These are phyloP conservation scores for Fusarium sp. DNA, from an alignment of 2,329 filamentous ascomycete genomes.

Conservation along the genomic window DNA sequence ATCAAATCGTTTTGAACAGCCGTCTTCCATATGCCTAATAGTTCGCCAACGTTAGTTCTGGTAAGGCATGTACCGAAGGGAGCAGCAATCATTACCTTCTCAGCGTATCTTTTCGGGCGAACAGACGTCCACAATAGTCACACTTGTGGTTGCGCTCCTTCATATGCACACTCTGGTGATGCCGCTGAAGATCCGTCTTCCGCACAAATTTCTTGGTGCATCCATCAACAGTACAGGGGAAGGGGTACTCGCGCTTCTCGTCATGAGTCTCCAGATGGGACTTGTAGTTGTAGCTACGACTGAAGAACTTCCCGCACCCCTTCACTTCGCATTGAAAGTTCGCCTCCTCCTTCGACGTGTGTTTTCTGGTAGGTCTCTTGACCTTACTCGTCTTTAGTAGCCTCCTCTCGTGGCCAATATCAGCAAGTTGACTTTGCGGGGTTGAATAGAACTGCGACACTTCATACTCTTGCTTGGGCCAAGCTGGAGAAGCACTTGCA, in stretches of 20 bases:
- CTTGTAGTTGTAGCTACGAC: conserved; percentile 87
- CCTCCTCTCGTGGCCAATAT: conserved; percentile 42
- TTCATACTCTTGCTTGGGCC: conserved; percentile 48
- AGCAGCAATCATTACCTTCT: conserved; percentile 68
- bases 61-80: background rate
- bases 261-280: conserved; percentile 89
- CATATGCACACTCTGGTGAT: conserved; percentile 77
- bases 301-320: conserved; percentile 83
- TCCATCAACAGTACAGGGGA: conserved; percentile 72
- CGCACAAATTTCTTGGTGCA: conserved; percentile 85
- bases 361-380: conserved; percentile 61
- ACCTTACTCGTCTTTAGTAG: conserved; percentile 45
- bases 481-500: conserved; percentile 28
- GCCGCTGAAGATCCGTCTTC: conserved; percentile 79
- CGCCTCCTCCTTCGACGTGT: conserved; percentile 76
- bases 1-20: conserved; percentile 77
- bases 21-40: conserved; percentile 80
- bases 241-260: conserved; percentile 76
- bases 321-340: conserved; percentile 77
- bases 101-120: conserved; percentile 87
- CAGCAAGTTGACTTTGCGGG: conserved; percentile 39
- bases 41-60: conserved; percentile 9
- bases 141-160: conserved; percentile 79
- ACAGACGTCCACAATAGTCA: conserved; percentile 76
- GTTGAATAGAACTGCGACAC: conserved; percentile 42